phyloP scores from a whole-genome alignment of 352 stramenopile genomes.

The Phytopythium oedochilum region DNA sequence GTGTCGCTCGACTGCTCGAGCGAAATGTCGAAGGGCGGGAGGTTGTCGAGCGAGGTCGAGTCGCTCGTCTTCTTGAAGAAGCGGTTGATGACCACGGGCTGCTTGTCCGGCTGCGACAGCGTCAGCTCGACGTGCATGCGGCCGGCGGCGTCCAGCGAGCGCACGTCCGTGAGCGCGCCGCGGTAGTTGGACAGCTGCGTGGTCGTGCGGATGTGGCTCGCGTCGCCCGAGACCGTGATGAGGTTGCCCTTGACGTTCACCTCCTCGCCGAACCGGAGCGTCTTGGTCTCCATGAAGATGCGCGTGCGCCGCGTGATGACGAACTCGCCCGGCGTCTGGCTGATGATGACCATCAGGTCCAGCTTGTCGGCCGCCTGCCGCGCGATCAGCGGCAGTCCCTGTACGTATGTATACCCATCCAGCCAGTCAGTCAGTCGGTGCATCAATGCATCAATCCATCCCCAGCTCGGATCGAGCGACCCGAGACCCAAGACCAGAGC shows the following conservation, averaged over 20 bases:
- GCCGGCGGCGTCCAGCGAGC: constrained; percentile 66
- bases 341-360: constrained; percentile 88
- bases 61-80: constrained; percentile 88
- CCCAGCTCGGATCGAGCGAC: no score
- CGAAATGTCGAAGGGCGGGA: constrained; percentile 82
- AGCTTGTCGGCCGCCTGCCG: constrained; percentile 85
- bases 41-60: constrained; percentile 84
- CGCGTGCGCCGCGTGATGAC: constrained; percentile 83
- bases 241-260: constrained; percentile 87
- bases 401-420: no score
- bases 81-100: constrained; percentile 70
- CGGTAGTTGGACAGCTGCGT: constrained; percentile 81
- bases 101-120: constrained; percentile 69
- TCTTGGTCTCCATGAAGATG: constrained; percentile 89
- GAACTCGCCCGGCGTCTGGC: constrained; percentile 78
- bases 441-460: no score
- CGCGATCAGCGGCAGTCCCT: constrained; percentile 79
- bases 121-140: constrained; percentile 83
- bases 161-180: constrained; percentile 67
- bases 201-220: constrained; percentile 63
- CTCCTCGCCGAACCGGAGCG: constrained; percentile 83
- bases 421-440: no score
- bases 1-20: constrained; percentile 77
- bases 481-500: no score
- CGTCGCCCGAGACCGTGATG: constrained; percentile 80